These are phyloP conservation scores for Aspergillus brunneoviolaceus DNA, from an alignment of 2,329 filamentous ascomycete genomes.

Conservation along the genomic window DNA sequence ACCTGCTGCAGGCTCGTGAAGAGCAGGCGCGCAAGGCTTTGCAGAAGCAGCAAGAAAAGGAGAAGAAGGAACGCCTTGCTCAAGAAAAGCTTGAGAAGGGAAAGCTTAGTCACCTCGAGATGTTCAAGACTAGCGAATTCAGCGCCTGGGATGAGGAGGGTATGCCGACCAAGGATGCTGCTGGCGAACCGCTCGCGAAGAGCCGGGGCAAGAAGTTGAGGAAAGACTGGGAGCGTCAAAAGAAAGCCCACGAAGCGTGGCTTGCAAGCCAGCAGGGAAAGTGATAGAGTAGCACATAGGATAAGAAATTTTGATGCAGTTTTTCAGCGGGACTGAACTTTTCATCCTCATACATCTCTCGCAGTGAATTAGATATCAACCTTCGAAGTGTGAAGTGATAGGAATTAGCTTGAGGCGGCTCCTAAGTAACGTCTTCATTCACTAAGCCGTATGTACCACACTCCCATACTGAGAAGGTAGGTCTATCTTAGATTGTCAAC, in stretches of 20 bases:
- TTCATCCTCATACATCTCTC: not conserved
- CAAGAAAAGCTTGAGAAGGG: conserved; percentile 55
- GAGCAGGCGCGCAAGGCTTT: conserved; percentile 53
- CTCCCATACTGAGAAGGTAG: no score
- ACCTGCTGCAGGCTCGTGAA: conserved; percentile 55
- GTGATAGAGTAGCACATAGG: conserved; percentile 4
- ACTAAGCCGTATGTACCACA: no score
- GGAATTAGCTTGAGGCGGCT: no score
- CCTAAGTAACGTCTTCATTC: no score
- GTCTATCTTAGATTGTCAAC: no score
- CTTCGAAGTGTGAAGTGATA: no score
- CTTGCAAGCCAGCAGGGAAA: conserved; percentile 16
- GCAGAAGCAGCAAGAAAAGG: conserved; percentile 51
- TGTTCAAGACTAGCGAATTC: conserved; percentile 63
- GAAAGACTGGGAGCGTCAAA: conserved; percentile 90
- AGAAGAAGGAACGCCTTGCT: conserved; percentile 45
- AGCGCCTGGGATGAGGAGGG: conserved; percentile 81
- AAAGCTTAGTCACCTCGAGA: conserved; percentile 27
- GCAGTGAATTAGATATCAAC: not conserved
- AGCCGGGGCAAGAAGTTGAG: conserved; percentile 74
- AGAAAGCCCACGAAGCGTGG: conserved; percentile 55
- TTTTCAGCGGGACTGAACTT: conserved; percentile 1
- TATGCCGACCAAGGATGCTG: conserved; percentile 71
- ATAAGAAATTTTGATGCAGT: conserved; percentile 1
- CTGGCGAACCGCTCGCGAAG: conserved; percentile 79